Base-by-base conservation (phyloP, 208 protist genomes). In the Trichomonas tenax region DNA sequence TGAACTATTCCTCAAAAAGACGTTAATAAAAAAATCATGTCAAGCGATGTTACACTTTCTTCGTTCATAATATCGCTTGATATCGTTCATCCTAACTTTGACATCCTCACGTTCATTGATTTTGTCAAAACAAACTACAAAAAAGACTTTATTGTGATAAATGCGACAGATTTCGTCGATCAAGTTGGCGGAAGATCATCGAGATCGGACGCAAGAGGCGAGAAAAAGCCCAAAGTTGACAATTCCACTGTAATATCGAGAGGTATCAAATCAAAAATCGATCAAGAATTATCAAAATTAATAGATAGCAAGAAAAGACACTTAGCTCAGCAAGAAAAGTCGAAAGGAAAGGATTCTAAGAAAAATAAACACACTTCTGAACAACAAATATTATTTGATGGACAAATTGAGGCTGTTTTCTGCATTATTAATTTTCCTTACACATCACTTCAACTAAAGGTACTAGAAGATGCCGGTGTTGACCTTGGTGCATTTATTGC, bases 401-500 rank as follows among this genome's bases (percentile, higher is more conserved):
- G 86, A 0, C 14, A 38, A 21, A 93, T 93, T 8, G 86, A 93
- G 21, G 17, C 46, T 8, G 15, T 93, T 26, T 93, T 48, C 38
- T 48, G 41, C 21, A 93, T 93, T 93, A n/a, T 93, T 23, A 93
- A 51, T 58, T 93, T 40, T 93, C 86, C 86, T 51, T 93, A 93
- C 46, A 31, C 45, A 17, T 26, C 86, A 58, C 3, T 48, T 11
- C 86, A 93, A 38, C 26, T 93, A 17, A 34, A 34, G 21, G n/a
- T 26, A 38, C 3, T 93, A 9, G 17, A 51, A 93, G 86, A 93
- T 36, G 34, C 41, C 26, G 86, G 44, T 36, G 31, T 93, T 26
- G 40, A 40, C 15, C 9, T 93, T 38, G 44, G 44, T 15, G 31
- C 86, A 48, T 93, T 93, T 36, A 41, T 93, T 51, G 26, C 86